Conservation (phyloP, 306 rosid species). For the Castanea sativa region DNA sequence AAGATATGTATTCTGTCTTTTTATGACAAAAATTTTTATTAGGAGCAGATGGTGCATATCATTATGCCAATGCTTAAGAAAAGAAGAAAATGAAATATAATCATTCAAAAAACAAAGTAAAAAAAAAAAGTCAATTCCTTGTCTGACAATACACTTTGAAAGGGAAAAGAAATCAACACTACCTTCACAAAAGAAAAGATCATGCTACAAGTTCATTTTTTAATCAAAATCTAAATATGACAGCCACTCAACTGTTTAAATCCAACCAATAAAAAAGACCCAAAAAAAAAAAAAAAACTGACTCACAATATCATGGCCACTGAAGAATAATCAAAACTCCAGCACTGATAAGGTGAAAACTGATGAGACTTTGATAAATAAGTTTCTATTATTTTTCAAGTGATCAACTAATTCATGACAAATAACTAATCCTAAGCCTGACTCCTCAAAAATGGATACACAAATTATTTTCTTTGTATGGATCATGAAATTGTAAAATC, state of each 20-base stretch:
- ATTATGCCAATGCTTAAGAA: background rate
- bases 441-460: background rate
- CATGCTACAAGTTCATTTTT: background rate
- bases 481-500: background rate
- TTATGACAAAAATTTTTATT: background rate
- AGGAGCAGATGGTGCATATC: background rate
- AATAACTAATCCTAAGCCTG: background rate
- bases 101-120: background rate
- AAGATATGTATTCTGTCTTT: background rate
- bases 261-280: background rate
- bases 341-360: background rate
- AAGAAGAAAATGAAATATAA: background rate
- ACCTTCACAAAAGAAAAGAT: background rate
- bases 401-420: background rate
- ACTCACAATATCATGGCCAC: no score
- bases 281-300: background rate
- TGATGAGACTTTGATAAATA: background rate
- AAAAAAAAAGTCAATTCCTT: background rate
- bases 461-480: background rate
- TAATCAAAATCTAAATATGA: background rate
- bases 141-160: background rate
- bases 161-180: background rate
- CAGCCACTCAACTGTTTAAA: background rate
- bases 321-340: background rate
- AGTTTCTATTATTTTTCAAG: no score